Base-by-base conservation (phyloP, 495 filamentous ascomycete genomes). In the Beverwykella pulmonaria region DNA sequence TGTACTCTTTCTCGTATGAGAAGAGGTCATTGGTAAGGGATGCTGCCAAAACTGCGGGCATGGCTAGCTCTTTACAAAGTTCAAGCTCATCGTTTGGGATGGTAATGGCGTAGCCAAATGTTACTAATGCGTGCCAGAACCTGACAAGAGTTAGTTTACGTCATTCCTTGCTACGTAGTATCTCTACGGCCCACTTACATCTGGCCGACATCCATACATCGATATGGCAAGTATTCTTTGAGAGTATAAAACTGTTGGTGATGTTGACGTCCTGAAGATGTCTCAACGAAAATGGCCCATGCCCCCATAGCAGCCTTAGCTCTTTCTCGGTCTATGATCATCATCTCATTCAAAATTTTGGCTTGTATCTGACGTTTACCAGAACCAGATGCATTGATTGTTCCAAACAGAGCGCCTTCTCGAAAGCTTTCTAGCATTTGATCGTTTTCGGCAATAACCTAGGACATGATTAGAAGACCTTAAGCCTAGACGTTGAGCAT, bases 21-120 rank as follows among this genome's bases (percentile, higher is more conserved):
- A 22, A 67, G 5, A 67, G 36, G 36, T 67, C 63, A 36, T 79
- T 80, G 3, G 70, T 73, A 10, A 80, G 71, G 9, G 60, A 59
- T 17, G 74, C 22, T 25, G 68, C 73, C 4, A 54, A 66, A 22
- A 62, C 75, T 0, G 59, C 76, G 1, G 78, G 65, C 6, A 56
- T 49, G n/a, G 59, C 53, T 8, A 78, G 71, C 56, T 74, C 54
- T 23, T 39, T 70, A 44, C 63, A 62, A 2, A 27, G 41, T 19
- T 69, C 63, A 14, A 65, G 25, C n/a, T 76, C 73, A 8, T 65
- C 46, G 0, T 71, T 55, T 1, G 71, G 66, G 27, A 76, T 71
- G 2, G 49, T 74, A 7, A 75, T n/a, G 12, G 41, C 73, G 69
- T 72, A 73, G 41, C 59, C 71, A 48, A 75, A 75, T 14, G 71